phyloP scores from a whole-genome alignment of 2,329 filamentous ascomycete genomes.

The Coleophoma cylindrospora region DNA sequence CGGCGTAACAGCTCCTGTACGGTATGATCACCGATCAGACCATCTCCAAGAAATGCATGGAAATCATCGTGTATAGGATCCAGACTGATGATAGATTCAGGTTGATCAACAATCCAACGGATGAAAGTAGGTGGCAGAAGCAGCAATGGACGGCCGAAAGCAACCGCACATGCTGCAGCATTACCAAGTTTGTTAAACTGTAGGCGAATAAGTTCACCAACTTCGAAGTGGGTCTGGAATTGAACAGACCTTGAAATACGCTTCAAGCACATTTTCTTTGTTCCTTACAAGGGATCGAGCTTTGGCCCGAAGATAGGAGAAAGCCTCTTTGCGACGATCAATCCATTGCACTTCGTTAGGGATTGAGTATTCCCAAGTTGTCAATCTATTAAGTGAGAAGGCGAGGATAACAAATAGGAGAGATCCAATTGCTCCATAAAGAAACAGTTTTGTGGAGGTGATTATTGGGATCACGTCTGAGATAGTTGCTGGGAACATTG shows the following conservation, averaged over 20 bases:
- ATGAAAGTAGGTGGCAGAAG: constrained; percentile 1
- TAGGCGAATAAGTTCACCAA: background rate
- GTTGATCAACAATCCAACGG: constrained; percentile 1
- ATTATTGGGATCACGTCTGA: background rate
- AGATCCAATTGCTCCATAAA: constrained; percentile 1
- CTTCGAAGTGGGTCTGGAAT: background rate
- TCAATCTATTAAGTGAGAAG: background rate
- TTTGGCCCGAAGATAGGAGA: background rate
- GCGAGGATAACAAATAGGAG: background rate
- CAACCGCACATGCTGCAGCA: background rate
- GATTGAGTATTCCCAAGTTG: constrained; percentile 1
- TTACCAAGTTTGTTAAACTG: constrained; percentile 1
- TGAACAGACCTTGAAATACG: background rate
- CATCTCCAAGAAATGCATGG: background rate
- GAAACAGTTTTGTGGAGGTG: background rate
- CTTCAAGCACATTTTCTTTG: constrained; percentile 2
- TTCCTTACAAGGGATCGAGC: constrained; percentile 1
- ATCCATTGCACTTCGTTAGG: background rate
- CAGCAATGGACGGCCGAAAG: background rate
- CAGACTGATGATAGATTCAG: constrained; percentile 1
- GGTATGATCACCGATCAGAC: background rate
- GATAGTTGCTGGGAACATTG: background rate
- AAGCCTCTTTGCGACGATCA: background rate
- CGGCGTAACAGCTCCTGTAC: constrained; percentile 1
- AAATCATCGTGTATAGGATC: constrained; percentile 1